A percentile compares a stretch with the other conserved stretches of the same genome.
Conservation (phyloP, 208 protist species). For the Sergeia podlipaevii region DNA sequence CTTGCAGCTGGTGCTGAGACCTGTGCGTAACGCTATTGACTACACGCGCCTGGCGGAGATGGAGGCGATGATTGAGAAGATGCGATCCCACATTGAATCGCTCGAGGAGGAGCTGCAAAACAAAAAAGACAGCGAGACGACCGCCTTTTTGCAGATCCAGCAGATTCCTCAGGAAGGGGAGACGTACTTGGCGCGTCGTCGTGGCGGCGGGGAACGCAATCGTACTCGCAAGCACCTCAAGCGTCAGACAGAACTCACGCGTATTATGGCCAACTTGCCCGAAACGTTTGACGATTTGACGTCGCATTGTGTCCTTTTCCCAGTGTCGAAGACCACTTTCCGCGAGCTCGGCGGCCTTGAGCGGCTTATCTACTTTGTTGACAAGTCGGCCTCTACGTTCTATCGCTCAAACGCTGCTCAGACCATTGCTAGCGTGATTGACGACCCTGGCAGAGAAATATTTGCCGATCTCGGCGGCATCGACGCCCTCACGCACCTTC, state of each 20-base stretch:
- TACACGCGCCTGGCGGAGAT: constrained; percentile 91
- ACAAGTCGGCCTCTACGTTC: constrained; percentile 70
- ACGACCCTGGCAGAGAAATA: constrained; percentile 68
- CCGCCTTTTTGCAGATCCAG: constrained; percentile 78
- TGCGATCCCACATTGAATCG: constrained; percentile 82
- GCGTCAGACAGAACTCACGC: constrained; percentile 80
- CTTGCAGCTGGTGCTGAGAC: constrained; percentile 80
- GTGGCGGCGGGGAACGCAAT: constrained; percentile 18
- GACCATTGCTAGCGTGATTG: constrained; percentile 84
- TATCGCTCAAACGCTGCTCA: constrained; percentile 87
- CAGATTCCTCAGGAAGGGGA: constrained; percentile 57
- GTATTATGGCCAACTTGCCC: constrained; percentile 87
- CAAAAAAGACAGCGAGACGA: constrained; percentile 50
- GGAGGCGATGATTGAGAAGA: constrained; percentile 92
- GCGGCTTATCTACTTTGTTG: constrained; percentile 78
- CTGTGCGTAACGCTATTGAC: constrained; percentile 88
- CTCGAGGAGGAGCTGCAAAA: constrained; percentile 76
- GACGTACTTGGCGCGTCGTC: constrained; percentile 9
- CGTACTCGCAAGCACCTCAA: constrained; percentile 56
- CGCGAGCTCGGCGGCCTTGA: constrained; percentile 82
- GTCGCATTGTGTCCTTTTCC: constrained; percentile 88
- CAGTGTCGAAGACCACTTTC: constrained; percentile 75
- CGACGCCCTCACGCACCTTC: constrained; percentile 60
- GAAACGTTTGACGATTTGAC: constrained; percentile 91
- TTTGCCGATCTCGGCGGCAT: constrained; percentile 66